Evolutionary conservation across 306 rosid genomes (phyloP), one percentile per base, ranked within the genome.

Genomic region (Cucumis melo): DNA sequence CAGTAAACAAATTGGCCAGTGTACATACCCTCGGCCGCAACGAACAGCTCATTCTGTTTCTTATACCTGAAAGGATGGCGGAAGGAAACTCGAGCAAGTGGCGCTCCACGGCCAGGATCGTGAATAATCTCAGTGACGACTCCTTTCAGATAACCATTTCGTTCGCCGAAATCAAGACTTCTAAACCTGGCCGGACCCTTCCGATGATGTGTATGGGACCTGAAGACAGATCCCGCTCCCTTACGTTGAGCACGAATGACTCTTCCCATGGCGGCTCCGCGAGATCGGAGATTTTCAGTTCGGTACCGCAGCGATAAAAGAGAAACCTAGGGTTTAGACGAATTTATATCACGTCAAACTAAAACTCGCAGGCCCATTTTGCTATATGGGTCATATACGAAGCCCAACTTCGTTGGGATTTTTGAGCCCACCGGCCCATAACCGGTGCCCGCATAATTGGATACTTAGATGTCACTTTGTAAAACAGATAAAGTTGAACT

Each of bases 31-130:
- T 91, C 93, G 2, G 97, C 87, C 0, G 97, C 92, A 24, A 91
- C 80, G 56, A 91, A 91, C 1, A 89, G 86, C 77, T 89, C 97
- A 0, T 41, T 62, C 81, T 91, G 97, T 64, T 87, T 85, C 93
- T 87, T 85, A 82, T 89, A 91, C 64, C 93, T 74, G 67, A 91
- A 91, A 0, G 97, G 97, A 62, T 89, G 97, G 12, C 92, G 89
- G 84, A 91, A 91, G 0, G 89, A 20, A 58, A 91, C 93, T 74
- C 86, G 84, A 6, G 97, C 97, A 0, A 91, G 92, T 0, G 97
- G 97, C 1, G 97, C 97, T 36, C 93, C 93, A 12, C 93, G 93
- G 2, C 97, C 97, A 0, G 97, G 93, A 65, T 89, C 93, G 83
- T 91, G 97, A 39, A 91, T 83, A 63, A 91, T 58, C 38, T 91